Conservation (phyloP, 139 green algal genomes). For the Tetraselmis striata region DNA sequence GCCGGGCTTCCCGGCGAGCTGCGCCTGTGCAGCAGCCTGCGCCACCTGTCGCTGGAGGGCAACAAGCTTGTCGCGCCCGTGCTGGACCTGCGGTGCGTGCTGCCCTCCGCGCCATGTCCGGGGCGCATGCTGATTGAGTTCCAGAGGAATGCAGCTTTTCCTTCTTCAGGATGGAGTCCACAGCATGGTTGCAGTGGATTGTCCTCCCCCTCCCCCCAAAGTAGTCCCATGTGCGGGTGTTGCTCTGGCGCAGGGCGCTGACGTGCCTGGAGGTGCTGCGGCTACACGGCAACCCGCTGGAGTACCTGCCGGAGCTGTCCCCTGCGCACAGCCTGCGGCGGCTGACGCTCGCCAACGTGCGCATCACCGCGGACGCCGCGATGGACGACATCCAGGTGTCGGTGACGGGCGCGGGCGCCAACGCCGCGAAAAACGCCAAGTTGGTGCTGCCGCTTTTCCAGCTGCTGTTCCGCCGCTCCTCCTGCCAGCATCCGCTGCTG, state of each 20-base stretch:
- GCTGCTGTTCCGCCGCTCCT: conserved; percentile 75
- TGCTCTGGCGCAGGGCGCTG: too few relatives aligned
- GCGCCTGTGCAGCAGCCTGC: conserved; percentile 50
- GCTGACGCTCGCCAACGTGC: conserved; percentile 68
- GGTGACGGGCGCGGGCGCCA: conserved; percentile 12
- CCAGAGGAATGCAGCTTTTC: too few relatives aligned
- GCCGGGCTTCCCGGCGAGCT: conserved; percentile 74
- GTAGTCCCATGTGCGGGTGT: too few relatives aligned
- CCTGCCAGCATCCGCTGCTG: conserved; percentile 78
- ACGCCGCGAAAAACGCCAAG: conserved; percentile 38
- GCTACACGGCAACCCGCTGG: conserved; percentile 85
- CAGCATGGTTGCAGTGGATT: too few relatives aligned
- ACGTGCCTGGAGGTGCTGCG: conserved; percentile 32
- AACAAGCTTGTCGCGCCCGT: conserved; percentile 73
- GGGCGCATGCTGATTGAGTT: too few relatives aligned
- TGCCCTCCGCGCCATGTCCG: too few relatives aligned
- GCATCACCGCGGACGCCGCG: conserved; percentile 15
- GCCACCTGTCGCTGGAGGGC: conserved; percentile 76
- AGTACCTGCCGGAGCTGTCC: conserved; percentile 88
- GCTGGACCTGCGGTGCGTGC: conserved; percentile 68
- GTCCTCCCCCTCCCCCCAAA: too few relatives aligned
- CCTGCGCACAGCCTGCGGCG: conserved; percentile 59
- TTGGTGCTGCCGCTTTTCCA: conserved; percentile 66
- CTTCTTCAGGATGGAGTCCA: too few relatives aligned
- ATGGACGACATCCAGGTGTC: background rate